Evolutionary conservation across 768 basidiomycete genomes (phyloP).

Genomic region (Amanita muscaria): DNA sequence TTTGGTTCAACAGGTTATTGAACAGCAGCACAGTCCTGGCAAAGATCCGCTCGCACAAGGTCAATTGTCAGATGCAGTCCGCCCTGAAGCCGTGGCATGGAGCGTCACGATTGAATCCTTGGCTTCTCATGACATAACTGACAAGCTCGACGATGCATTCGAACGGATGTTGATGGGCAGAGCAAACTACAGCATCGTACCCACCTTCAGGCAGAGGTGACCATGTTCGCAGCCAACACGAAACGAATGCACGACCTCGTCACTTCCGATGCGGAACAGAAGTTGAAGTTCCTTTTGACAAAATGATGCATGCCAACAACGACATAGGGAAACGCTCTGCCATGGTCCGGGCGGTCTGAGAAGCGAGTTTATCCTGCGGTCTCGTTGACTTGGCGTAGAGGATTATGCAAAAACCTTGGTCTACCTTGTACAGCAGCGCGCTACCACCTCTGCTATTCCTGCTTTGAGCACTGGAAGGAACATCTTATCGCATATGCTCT

Average conservation of each 20-base stretch:
- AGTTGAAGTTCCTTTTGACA: slow-evolving; percentile 17
- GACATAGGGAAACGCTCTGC: too few species aligned
- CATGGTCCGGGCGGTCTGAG: too few species aligned
- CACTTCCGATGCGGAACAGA: too few species aligned
- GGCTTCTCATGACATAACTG: slow-evolving; percentile 35
- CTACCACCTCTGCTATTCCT: not conserved
- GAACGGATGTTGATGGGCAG: too few species aligned
- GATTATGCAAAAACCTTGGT: too few species aligned
- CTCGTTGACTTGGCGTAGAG: not conserved
- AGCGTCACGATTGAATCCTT: slow-evolving; percentile 54
- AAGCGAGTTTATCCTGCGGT: not conserved
- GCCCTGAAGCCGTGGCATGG: too few species aligned
- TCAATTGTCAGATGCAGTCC: slow-evolving; percentile 34
- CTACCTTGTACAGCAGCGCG: too few species aligned
- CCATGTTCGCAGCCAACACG: slow-evolving; percentile 35
- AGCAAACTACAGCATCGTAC: slow-evolving; percentile 24
- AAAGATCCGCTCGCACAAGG: slow-evolving; percentile 36
- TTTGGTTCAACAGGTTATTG: too few species aligned
- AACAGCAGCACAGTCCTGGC: too few species aligned
- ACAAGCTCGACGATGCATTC: too few species aligned
- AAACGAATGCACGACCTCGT: not conserved
- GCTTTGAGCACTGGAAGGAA: not conserved
- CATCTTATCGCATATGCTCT: not conserved
- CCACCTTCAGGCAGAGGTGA: slow-evolving; percentile 30
- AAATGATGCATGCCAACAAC: not conserved